Conservation (phyloP, 2,329 filamentous ascomycete species). For the Pyrenophora tritici-repentis region DNA sequence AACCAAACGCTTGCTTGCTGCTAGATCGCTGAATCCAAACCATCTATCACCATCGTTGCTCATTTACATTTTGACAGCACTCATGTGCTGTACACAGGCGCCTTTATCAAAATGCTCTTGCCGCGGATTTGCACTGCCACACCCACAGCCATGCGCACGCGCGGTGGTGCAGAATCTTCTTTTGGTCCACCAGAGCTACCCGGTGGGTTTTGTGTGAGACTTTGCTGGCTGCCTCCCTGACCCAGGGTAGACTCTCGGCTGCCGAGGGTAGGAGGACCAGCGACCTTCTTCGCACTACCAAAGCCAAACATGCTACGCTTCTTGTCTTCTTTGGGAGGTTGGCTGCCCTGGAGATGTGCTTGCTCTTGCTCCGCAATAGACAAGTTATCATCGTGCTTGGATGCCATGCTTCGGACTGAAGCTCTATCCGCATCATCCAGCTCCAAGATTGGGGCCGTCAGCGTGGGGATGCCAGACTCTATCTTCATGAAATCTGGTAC, state of each 20-base stretch:
- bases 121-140: slow-evolving; percentile 55
- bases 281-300: slow-evolving; percentile 46
- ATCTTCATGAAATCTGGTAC: slow-evolving; percentile 80
- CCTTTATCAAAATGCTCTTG: slow-evolving; percentile 56
- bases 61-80: background rate
- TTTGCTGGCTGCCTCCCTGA: slow-evolving; percentile 45
- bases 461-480: slow-evolving; percentile 62
- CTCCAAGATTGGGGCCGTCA: slow-evolving; percentile 50
- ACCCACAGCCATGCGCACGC: slow-evolving; percentile 55
- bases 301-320: slow-evolving; percentile 53
- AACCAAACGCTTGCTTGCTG: slow-evolving; percentile 11
- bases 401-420: slow-evolving; percentile 41
- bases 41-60: slow-evolving; percentile 3
- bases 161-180: slow-evolving; percentile 49
- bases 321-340: slow-evolving; percentile 40
- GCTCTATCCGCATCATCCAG: slow-evolving; percentile 51
- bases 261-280: slow-evolving; percentile 38
- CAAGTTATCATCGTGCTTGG: slow-evolving; percentile 35
- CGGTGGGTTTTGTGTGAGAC: slow-evolving; percentile 43
- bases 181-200: slow-evolving; percentile 48
- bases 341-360: slow-evolving; percentile 39
- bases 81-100: slow-evolving; percentile 52
- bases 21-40: slow-evolving; percentile 25
- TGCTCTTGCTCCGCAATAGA: slow-evolving; percentile 40
- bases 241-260: slow-evolving; percentile 49